phyloP scores from a whole-genome alignment of 805 yeast genomes.

The Metschnikowia corniflorae region DNA sequence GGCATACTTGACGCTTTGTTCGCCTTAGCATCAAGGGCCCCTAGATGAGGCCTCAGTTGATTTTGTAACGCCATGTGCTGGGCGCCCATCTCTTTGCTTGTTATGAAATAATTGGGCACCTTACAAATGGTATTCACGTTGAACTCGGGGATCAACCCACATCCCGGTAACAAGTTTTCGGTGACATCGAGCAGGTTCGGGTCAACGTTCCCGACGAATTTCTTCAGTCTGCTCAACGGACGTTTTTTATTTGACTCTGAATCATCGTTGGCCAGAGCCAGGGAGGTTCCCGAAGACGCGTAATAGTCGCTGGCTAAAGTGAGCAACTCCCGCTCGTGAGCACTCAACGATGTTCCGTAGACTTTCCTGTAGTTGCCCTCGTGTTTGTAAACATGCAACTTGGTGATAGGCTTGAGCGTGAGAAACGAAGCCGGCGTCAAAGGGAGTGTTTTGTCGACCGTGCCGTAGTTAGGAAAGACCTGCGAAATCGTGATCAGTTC shows the following conservation, averaged over 20 bases:
- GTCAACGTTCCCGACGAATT: slow-evolving; percentile 31
- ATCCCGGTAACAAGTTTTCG: slow-evolving; percentile 41
- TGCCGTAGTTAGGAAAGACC: slow-evolving; percentile 41
- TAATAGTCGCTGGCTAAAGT: slow-evolving; percentile 28
- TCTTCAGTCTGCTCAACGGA: slow-evolving; percentile 30
- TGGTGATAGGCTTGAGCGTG: slow-evolving; percentile 30
- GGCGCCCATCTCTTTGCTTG: slow-evolving; percentile 23
- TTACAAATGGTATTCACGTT: slow-evolving; percentile 38
- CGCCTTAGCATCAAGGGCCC: slow-evolving; percentile 16
- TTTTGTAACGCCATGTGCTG: slow-evolving; percentile 20
- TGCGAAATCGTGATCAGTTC: slow-evolving; percentile 35
- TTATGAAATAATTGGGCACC: slow-evolving; percentile 40
- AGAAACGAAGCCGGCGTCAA: slow-evolving; percentile 35
- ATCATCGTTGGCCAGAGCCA: neutral
- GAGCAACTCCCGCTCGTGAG: slow-evolving; percentile 34
- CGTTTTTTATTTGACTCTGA: slow-evolving; percentile 16
- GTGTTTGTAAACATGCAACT: slow-evolving; percentile 36
- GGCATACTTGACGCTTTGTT: slow-evolving; percentile 28
- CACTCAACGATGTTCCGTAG: slow-evolving; percentile 26
- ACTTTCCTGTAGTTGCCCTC: slow-evolving; percentile 18
- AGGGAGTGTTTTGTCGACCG: slow-evolving; percentile 26
- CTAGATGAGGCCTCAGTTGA: slow-evolving; percentile 11
- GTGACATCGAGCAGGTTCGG: slow-evolving; percentile 39
- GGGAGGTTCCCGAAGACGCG: slow-evolving; percentile 2
- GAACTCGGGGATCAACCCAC: slow-evolving; percentile 42